Percentiles rank a stretch among this genome's conserved stretches.
These are phyloP conservation scores for Trichosporon coremiiforme DNA, from an alignment of 1,284 basidiomycete genomes.

Conservation along the genomic window DNA sequence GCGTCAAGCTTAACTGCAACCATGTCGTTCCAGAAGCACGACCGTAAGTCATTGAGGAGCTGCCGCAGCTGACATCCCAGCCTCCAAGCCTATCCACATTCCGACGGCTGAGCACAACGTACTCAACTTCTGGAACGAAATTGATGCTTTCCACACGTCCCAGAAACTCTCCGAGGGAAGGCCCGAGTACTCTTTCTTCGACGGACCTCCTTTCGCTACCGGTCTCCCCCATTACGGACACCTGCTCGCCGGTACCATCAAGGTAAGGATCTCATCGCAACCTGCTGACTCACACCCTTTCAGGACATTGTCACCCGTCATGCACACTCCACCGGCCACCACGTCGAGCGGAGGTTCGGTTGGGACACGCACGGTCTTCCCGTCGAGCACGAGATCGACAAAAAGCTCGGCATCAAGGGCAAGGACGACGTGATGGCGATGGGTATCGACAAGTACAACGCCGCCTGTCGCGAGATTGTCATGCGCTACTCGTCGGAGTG, in stretches of 20 bases:
- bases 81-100: constrained; percentile 71
- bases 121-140: constrained; percentile 89
- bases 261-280: constrained; percentile 62
- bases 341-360: constrained; percentile 94
- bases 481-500: constrained; percentile 97
- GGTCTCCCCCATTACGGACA: constrained; percentile 97
- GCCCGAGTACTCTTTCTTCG: constrained; percentile 91
- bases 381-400: constrained; percentile 99
- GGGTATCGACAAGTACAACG: constrained; percentile 98
- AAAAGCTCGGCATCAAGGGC: constrained; percentile 87
- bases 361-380: constrained; percentile 99
- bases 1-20: constrained; percentile 13
- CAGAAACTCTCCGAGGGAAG: constrained; percentile 87
- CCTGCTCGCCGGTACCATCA: constrained; percentile 81
- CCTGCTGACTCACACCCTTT: background rate
- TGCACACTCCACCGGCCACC: constrained; percentile 88
- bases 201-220: constrained; percentile 97
- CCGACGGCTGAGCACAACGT: constrained; percentile 91
- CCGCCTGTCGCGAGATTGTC: constrained; percentile 93
- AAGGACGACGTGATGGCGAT: constrained; percentile 92
- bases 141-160: constrained; percentile 96
- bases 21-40: constrained; percentile 72
- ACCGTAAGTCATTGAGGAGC: constrained; percentile 65
- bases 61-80: constrained; percentile 31
- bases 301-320: constrained; percentile 96